These are phyloP conservation scores for Botrytis fabae DNA, from an alignment of 2,329 filamentous ascomycete species.

Conservation along the genomic window DNA sequence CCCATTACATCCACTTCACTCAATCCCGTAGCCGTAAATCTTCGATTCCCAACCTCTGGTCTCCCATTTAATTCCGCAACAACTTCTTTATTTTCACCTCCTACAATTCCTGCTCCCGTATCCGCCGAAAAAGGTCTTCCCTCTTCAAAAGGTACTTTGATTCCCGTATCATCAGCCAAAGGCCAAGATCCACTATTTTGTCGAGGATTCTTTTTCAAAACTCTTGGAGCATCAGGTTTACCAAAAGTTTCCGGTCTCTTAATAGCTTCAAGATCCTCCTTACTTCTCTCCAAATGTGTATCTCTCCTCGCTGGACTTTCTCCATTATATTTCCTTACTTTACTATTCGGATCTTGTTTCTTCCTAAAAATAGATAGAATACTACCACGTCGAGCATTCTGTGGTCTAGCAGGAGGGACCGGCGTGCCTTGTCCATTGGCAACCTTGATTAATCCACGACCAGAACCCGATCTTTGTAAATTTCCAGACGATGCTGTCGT, in stretches of 20 bases:
- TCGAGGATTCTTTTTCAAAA: constrained; percentile 49
- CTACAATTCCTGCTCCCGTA: constrained; percentile 21
- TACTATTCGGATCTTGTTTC: constrained; percentile 53
- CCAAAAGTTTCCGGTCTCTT: constrained; percentile 5
- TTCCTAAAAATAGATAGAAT: constrained; percentile 64
- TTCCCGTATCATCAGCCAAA: constrained; percentile 39
- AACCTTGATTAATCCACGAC: constrained; percentile 37
- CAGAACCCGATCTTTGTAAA: constrained; percentile 44
- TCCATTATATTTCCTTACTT: constrained; percentile 54
- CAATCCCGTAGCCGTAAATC: constrained; percentile 36
- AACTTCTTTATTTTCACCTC: constrained; percentile 25
- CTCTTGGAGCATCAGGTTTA: constrained; percentile 41
- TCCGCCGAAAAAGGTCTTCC: constrained; percentile 34
- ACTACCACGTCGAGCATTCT: constrained; percentile 48
- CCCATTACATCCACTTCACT: constrained; percentile 28
- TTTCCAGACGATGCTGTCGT: constrained; percentile 34
- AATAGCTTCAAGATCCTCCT: constrained; percentile 48
- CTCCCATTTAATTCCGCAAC: constrained; percentile 25
- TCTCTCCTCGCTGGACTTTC: constrained; percentile 64
- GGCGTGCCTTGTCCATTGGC: constrained; percentile 19
- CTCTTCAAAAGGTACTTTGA: constrained; percentile 38
- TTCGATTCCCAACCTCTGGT: constrained; percentile 32
- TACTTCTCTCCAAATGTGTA: constrained; percentile 59
- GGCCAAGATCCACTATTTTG: constrained; percentile 51
- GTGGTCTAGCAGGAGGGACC: constrained; percentile 32